Conservation (phyloP, 2,329 filamentous ascomycete genomes). For the Anthostomella pinea region DNA sequence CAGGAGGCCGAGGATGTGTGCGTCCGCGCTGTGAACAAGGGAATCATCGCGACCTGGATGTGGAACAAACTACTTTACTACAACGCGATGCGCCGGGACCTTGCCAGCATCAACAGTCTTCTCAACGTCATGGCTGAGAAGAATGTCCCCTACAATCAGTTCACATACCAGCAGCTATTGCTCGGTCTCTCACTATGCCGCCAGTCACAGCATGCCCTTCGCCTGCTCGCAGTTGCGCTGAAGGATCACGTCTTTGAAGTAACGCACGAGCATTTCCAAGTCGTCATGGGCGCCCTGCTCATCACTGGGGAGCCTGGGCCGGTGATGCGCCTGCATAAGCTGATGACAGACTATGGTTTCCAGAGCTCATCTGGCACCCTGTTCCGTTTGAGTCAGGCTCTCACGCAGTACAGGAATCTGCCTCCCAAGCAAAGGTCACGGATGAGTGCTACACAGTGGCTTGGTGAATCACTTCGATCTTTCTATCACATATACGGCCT, state of each 20-base stretch:
- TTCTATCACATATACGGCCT: constrained; percentile 33
- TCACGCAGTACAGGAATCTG: constrained; percentile 34
- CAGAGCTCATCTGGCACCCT: constrained; percentile 42
- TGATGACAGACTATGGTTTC: constrained; percentile 43
- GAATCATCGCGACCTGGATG: constrained; percentile 55
- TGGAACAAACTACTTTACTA: constrained; percentile 78
- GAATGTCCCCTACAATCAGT: constrained; percentile 45
- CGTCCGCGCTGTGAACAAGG: constrained; percentile 50
- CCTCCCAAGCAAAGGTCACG: constrained; percentile 17
- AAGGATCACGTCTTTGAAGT: constrained; percentile 45
- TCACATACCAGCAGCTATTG: constrained; percentile 51
- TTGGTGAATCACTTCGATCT: constrained; percentile 34
- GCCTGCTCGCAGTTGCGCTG: constrained; percentile 44
- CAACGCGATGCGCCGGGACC: constrained; percentile 60
- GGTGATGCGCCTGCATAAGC: constrained; percentile 39
- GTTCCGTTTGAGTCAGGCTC: constrained; percentile 42
- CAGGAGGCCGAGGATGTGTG: constrained; percentile 58
- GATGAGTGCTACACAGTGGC: constrained; percentile 22
- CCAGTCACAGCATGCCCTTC: constrained; percentile 49
- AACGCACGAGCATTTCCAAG: constrained; percentile 47
- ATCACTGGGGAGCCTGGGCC: constrained; percentile 42
- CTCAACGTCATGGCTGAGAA: constrained; percentile 48
- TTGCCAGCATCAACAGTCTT: constrained; percentile 47
- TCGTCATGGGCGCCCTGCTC: constrained; percentile 52
- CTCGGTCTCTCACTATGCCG: constrained; percentile 46